Conservation (phyloP, 257 asterid species). For the Coffea eugenioides region DNA sequence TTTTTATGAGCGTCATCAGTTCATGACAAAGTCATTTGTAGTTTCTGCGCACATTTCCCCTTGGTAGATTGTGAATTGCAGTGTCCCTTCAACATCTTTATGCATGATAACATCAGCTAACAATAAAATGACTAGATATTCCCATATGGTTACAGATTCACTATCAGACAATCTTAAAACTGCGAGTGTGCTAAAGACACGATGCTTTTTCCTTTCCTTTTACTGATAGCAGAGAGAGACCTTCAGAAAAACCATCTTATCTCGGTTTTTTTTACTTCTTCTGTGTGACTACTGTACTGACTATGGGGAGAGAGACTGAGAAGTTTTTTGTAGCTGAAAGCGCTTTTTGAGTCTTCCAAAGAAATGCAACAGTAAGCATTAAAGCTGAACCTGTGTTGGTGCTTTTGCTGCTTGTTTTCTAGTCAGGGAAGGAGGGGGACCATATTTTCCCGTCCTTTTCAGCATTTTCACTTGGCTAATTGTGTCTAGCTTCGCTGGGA, state of each 20-base stretch:
- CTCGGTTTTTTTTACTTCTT: constrained; percentile 24
- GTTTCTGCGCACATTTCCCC: constrained; percentile 24
- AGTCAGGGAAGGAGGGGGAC: constrained; percentile 61
- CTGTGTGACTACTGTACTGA: constrained; percentile 17
- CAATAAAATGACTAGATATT: constrained; percentile 47
- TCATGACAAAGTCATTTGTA: neutral
- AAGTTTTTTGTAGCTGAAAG: constrained; percentile 29
- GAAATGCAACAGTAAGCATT: constrained; percentile 49
- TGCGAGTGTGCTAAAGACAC: constrained; percentile 60
- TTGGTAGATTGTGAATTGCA: constrained; percentile 38
- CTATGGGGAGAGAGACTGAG: constrained; percentile 33
- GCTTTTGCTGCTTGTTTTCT: constrained; percentile 43
- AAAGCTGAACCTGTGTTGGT: constrained; percentile 54
- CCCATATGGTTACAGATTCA: constrained; percentile 39
- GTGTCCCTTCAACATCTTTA: constrained; percentile 62
- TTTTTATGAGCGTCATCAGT: constrained; percentile 3
- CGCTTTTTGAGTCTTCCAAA: constrained; percentile 78
- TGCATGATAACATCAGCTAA: constrained; percentile 37
- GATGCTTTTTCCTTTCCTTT: constrained; percentile 46
- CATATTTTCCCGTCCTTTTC: constrained; percentile 47
- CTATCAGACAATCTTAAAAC: constrained; percentile 59
- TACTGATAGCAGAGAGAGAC: constrained; percentile 45
- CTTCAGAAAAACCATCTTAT: constrained; percentile 36
- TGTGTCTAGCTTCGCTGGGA: constrained; percentile 36
- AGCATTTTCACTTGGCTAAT: constrained; percentile 41